Percentiles rank a stretch among this genome's conserved stretches.
Evolutionary conservation across 257 asterid genomes (phyloP).

Genomic region (Mitragyna speciosa): DNA sequence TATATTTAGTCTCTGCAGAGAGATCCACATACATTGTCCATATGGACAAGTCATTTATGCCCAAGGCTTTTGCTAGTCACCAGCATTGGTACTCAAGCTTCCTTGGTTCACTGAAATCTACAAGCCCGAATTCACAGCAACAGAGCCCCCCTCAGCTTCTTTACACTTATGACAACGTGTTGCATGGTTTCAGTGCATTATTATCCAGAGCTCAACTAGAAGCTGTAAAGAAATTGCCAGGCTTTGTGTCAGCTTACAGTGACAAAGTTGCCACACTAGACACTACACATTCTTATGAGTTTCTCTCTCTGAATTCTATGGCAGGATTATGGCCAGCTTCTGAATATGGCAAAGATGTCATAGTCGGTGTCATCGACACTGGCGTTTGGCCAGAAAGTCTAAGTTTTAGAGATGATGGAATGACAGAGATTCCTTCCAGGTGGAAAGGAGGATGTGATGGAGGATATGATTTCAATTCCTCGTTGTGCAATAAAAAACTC

Average conservation of each 20-base stretch:
- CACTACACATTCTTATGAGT: constrained; percentile 50
- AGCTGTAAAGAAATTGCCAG: constrained; percentile 28
- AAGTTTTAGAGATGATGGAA: constrained; percentile 46
- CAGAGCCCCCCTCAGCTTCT: constrained; percentile 9
- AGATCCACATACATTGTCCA: constrained; percentile 42
- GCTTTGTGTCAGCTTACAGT: constrained; percentile 38
- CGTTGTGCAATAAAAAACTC: constrained; percentile 41
- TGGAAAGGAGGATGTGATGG: constrained; percentile 50
- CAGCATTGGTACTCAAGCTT: constrained; percentile 36
- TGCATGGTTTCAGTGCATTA: constrained; percentile 47
- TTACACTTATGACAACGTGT: constrained; percentile 42
- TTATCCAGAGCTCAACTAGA: constrained; percentile 36
- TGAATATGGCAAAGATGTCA: constrained; percentile 41
- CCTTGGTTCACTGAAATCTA: constrained; percentile 25
- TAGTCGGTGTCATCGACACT: constrained; percentile 45
- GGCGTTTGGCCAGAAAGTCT: constrained; percentile 57
- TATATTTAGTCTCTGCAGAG: constrained; percentile 14
- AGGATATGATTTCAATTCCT: constrained; percentile 43
- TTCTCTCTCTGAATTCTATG: constrained; percentile 38
- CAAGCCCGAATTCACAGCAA: neutral
- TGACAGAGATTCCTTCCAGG: constrained; percentile 34
- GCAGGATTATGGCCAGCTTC: constrained; percentile 57
- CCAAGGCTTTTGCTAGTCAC: constrained; percentile 27
- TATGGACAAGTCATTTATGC: constrained; percentile 49
- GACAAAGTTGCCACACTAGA: constrained; percentile 37